Evolutionary conservation across 257 asterid genomes (phyloP).

Genomic region (Solanum pennellii): DNA sequence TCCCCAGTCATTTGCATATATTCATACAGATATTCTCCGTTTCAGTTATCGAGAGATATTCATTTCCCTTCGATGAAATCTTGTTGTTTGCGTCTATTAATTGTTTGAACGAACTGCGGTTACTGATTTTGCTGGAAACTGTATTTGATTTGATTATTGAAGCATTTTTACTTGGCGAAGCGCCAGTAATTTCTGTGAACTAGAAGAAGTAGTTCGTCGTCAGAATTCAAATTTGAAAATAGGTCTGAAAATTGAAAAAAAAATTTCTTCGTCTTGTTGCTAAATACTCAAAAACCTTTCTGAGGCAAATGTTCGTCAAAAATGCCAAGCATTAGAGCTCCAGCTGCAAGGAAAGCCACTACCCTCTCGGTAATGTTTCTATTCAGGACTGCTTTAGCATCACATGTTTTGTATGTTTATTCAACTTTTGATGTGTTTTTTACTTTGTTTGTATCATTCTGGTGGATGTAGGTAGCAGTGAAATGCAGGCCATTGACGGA

Average conservation of each 20-base stretch:
- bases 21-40: neutral
- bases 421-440: neutral
- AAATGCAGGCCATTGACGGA: conserved; percentile 84
- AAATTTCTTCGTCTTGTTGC: neutral
- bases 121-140: neutral
- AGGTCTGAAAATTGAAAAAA: neutral
- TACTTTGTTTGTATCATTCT: neutral
- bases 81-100: neutral
- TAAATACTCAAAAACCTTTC: neutral
- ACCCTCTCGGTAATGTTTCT: conserved; percentile 52
- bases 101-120: neutral
- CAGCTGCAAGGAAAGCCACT: conserved; percentile 60
- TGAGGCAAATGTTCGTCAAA: conserved; percentile 38
- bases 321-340: conserved; percentile 80
- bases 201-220: neutral
- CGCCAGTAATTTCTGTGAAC: neutral
- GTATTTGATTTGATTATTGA: neutral
- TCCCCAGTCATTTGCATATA: neutral
- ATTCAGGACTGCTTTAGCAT: neutral
- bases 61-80: neutral
- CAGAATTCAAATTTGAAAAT: neutral
- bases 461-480: conserved; percentile 59
- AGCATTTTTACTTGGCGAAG: neutral
- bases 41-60: neutral
- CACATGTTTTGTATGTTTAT: neutral